Evolutionary conservation across 169 alveolate species (phyloP).

Genomic region (Cyclospora cayetanensis): DNA sequence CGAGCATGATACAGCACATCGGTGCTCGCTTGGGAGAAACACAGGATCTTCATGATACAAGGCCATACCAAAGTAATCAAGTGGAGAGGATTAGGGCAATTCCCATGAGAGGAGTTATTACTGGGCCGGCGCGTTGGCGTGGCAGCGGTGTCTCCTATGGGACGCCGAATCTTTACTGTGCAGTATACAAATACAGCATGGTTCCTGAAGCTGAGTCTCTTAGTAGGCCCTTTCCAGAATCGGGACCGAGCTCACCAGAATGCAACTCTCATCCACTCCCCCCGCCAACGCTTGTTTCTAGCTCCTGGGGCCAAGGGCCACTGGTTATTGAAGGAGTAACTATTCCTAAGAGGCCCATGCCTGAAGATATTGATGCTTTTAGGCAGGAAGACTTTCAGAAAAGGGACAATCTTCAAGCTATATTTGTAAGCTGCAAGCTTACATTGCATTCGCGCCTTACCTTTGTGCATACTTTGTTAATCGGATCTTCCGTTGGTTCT

Average conservation of each 20-base stretch:
- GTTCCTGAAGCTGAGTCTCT: neutral
- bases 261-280: neutral
- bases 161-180: constrained; percentile 44
- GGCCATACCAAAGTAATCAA: too few species aligned
- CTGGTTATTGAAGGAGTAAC: constrained; percentile 56
- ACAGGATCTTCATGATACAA: too few species aligned
- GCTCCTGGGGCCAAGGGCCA: constrained; percentile 64
- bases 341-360: constrained; percentile 1
- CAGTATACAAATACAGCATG: constrained; percentile 37
- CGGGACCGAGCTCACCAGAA: neutral
- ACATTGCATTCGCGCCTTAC: neutral
- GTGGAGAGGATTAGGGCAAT: neutral
- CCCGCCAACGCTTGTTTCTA: constrained; percentile 50
- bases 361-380: neutral
- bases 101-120: constrained; percentile 53
- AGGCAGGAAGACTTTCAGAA: neutral
- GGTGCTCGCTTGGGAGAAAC: neutral
- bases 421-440: neutral
- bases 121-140: constrained; percentile 61
- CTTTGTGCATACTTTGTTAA: neutral
- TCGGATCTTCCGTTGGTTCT: neutral
- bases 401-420: neutral
- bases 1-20: neutral
- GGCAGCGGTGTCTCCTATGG: constrained; percentile 11
- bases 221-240: neutral